Conservation (phyloP, 2,329 filamentous ascomycete genomes). For the Thyridium curvatum region DNA sequence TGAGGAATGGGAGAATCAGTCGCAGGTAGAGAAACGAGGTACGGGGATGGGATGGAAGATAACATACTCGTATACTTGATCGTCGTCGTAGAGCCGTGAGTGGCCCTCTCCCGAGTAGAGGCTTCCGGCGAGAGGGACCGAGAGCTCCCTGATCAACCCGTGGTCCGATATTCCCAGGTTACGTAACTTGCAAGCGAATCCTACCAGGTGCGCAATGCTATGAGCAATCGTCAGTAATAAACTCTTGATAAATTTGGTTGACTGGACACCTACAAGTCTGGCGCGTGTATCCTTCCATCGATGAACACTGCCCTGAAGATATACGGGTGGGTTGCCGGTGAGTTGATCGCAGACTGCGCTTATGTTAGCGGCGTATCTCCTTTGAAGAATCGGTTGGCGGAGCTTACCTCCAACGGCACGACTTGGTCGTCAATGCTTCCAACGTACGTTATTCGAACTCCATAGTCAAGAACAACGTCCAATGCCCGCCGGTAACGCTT, state of each 20-base stretch:
- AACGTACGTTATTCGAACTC: constrained; percentile 78
- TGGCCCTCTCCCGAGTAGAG: constrained; percentile 91
- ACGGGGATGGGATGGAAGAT: not conserved
- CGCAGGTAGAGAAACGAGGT: constrained; percentile 5
- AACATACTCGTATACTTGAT: constrained; percentile 69
- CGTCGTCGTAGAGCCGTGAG: constrained; percentile 86
- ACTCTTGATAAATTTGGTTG: not conserved
- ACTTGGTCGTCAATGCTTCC: constrained; percentile 97
- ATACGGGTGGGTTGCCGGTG: constrained; percentile 80
- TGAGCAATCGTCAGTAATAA: not conserved
- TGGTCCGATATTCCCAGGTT: constrained; percentile 93
- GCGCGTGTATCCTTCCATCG: constrained; percentile 84
- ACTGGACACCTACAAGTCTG: constrained; percentile 63
- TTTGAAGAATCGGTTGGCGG: not conserved
- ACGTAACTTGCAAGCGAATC: constrained; percentile 86
- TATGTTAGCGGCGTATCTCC: constrained; percentile 18
- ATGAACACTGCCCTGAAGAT: constrained; percentile 96
- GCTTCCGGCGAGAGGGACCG: constrained; percentile 79
- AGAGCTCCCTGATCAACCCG: constrained; percentile 85
- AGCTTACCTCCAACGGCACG: constrained; percentile 75
- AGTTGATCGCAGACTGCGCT: constrained; percentile 72
- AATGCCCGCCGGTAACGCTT: constrained; percentile 74
- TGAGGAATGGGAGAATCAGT: constrained; percentile 6
- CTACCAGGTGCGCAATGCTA: constrained; percentile 79
- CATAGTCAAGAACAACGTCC: constrained; percentile 67